Base-by-base conservation (phyloP, 495 filamentous ascomycete species). In the Penicillium arizonense region DNA sequence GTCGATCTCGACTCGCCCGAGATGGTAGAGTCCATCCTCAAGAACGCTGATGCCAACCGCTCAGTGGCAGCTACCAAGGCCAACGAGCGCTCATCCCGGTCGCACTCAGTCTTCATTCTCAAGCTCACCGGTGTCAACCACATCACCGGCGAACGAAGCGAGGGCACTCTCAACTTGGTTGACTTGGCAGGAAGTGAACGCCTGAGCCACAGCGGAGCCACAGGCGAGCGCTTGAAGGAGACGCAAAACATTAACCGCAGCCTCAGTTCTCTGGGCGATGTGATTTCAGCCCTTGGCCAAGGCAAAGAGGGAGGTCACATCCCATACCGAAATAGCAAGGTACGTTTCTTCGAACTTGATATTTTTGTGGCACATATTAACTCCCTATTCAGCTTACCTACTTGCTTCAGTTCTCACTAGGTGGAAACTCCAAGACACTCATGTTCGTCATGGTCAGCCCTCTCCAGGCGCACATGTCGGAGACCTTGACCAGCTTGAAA, bases 371-470 rank as follows among this genome's bases (percentile, higher is more conserved):
- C 4, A 23, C 10, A 14, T 46, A 14, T 21, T 58, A 44, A 57
- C 40, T 52, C 45, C 1, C 10, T 32, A 11, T 51, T 20, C 51
- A 92, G 88, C 81, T 98, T 47, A 98, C 94, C 9, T 96, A 97
- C 55, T 82, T 99, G 24, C 82, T 99, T 20, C 89, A 97, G 82
- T 96, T 91, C 55, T 96, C 91, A 2, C 81, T 99, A 0, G 91
- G 94, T 13, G 95, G 95, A 32, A 96, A 96, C 64, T 90, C 87
- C 50, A 95, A 96, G 73, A 97, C 95, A 4, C 87, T 99, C 54
- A 99, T 97, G 94, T 96, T 99, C 60, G 90, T 97, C 69, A 97
- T 97, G 90, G 87, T 95, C 56, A 92, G 87, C 65, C 94, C 94
- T 26, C 73, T 97, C 45, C 87, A 95, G 77, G 89, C 87, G 3